Conservation (phyloP, 139 green algal species). For the Trebouxia sp. region DNA sequence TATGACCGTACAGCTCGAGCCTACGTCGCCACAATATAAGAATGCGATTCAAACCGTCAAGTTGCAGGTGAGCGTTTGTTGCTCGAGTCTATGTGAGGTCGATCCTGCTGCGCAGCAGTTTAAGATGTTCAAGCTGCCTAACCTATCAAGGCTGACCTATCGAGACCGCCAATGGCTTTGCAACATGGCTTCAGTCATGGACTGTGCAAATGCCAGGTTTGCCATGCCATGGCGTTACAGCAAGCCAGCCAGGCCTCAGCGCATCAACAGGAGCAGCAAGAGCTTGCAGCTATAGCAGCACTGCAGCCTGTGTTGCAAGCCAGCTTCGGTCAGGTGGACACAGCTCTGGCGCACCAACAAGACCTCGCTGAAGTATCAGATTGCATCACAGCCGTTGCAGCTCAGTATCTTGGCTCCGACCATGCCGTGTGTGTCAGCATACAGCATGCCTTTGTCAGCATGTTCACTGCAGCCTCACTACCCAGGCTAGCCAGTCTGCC, state of each 20-base stretch:
- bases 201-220: too few species aligned
- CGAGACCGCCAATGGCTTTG: too few species aligned
- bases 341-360: not conserved
- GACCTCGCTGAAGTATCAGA: not conserved
- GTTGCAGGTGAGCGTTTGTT: not conserved
- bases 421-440: not conserved
- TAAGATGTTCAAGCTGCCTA: too few species aligned
- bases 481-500: not conserved
- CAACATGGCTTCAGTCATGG: too few species aligned
- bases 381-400: not conserved
- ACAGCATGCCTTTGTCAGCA: not conserved
- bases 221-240: not conserved
- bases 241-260: not conserved
- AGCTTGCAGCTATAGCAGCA: not conserved
- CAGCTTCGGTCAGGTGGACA: not conserved
- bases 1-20: not conserved
- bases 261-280: not conserved
- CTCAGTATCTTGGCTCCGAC: not conserved
- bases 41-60: not conserved
- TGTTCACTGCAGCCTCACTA: constrained; percentile 3
- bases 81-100: too few species aligned
- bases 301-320: not conserved
- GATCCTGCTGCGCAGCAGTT: too few species aligned
- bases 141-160: too few species aligned
- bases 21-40: too few species aligned